phyloP scores from a whole-genome alignment of 768 basidiomycete species.

The Lactarius sanguifluus region DNA sequence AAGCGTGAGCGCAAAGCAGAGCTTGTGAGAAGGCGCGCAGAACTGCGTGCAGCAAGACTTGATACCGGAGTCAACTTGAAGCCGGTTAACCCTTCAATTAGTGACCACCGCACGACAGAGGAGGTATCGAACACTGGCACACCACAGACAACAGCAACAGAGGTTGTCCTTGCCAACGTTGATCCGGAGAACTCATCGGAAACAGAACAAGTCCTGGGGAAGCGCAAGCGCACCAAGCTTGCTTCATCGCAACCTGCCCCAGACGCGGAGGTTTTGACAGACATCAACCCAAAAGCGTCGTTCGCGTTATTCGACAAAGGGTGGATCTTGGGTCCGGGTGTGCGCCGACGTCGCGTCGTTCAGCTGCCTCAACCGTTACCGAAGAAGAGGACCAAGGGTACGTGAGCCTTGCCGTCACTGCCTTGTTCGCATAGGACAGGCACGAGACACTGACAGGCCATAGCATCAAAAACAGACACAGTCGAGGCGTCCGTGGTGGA shows the following conservation, averaged over 20 bases:
- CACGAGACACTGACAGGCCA: slow-evolving; percentile 18
- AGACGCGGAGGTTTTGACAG: slow-evolving; percentile 59
- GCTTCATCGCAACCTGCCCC: slow-evolving; percentile 37
- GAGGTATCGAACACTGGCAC: slow-evolving; percentile 12
- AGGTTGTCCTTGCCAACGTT: slow-evolving; percentile 1
- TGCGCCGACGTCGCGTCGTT: slow-evolving; percentile 57
- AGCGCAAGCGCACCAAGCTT: slow-evolving; percentile 26
- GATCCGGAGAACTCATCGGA: slow-evolving; percentile 1
- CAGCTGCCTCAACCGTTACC: slow-evolving; percentile 49
- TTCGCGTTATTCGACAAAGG: slow-evolving; percentile 84
- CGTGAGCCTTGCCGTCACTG: slow-evolving; percentile 48
- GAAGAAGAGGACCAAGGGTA: slow-evolving; percentile 39
- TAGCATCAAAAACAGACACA: slow-evolving; percentile 8
- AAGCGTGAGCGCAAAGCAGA: slow-evolving; percentile 27
- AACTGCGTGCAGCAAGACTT: slow-evolving; percentile 9
- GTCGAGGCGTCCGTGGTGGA: background rate
- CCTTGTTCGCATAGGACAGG: background rate
- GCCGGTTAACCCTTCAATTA: slow-evolving; percentile 43
- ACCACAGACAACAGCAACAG: background rate
- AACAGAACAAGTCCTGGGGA: slow-evolving; percentile 21
- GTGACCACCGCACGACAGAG: slow-evolving; percentile 37
- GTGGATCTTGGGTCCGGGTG: slow-evolving; percentile 81
- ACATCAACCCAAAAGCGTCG: slow-evolving; percentile 67
- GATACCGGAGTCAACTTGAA: slow-evolving; percentile 14
- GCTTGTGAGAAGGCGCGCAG: slow-evolving; percentile 19